Conservation (phyloP, 2,329 filamentous ascomycete genomes). For the Aspergillus sp. region DNA sequence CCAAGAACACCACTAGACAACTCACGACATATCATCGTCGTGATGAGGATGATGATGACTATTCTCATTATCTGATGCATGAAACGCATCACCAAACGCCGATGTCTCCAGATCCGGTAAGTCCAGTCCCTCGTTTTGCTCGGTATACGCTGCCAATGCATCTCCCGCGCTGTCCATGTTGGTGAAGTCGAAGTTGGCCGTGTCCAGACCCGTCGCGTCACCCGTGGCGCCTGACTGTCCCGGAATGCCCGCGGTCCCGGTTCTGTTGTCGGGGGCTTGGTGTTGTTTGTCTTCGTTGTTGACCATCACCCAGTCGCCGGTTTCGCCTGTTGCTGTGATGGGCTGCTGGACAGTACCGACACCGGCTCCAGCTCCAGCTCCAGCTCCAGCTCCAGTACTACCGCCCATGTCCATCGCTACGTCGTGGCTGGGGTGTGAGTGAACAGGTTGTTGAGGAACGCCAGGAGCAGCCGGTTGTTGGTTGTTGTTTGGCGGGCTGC, state of each 20-base stretch:
- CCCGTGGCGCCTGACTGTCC: constrained; percentile 13
- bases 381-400: neutral
- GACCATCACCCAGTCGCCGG: constrained; percentile 68
- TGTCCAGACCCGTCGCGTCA: constrained; percentile 26
- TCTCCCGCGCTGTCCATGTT: constrained; percentile 60
- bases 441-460: too few species aligned
- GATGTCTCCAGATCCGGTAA: constrained; percentile 65
- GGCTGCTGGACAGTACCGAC: constrained; percentile 11
- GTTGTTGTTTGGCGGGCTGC: constrained; percentile 45
- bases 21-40: constrained; percentile 32
- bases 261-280: constrained; percentile 28
- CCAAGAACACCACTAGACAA: constrained; percentile 3
- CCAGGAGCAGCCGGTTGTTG: constrained; percentile 6
- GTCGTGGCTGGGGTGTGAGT: constrained; percentile 9
- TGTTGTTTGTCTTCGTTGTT: constrained; percentile 48
- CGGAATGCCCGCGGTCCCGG: constrained; percentile 14
- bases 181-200: constrained; percentile 40
- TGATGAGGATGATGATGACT: constrained; percentile 30
- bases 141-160: constrained; percentile 59
- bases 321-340: constrained; percentile 36
- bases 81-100: constrained; percentile 77
- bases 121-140: constrained; percentile 46
- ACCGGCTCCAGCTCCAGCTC: too few species aligned
- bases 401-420: constrained; percentile 49
- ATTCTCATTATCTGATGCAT: constrained; percentile 45